phyloP scores from a whole-genome alignment of 805 yeast species.

The Cyberlindnera xylosilytica region DNA sequence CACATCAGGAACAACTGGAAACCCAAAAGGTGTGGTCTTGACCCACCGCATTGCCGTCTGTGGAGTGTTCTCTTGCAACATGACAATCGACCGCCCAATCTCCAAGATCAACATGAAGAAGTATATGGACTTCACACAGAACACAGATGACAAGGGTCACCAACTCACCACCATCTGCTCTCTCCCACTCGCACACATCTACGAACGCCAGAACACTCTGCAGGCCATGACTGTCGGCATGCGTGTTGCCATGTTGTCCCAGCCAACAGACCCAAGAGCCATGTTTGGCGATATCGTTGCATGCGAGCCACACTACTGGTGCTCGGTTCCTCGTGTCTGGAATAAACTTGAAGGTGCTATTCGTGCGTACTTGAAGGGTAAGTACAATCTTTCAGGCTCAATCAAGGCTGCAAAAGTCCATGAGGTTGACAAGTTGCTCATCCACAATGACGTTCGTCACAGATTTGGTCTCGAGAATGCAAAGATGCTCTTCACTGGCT shows the following conservation, averaged over 20 bases:
- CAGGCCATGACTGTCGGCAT: slow-evolving; percentile 44
- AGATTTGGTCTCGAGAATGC: slow-evolving; percentile 45
- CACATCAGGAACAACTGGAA: slow-evolving; percentile 75
- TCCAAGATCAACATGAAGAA: slow-evolving; percentile 15
- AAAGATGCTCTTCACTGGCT: slow-evolving; percentile 44
- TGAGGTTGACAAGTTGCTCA: slow-evolving; percentile 7
- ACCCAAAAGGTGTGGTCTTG: slow-evolving; percentile 66
- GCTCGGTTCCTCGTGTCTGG: slow-evolving; percentile 61
- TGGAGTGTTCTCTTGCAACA: slow-evolving; percentile 39
- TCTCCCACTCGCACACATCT: slow-evolving; percentile 58
- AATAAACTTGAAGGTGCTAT: slow-evolving; percentile 57
- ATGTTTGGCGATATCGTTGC: slow-evolving; percentile 54
- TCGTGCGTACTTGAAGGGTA: slow-evolving; percentile 30
- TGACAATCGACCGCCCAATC: slow-evolving; percentile 25
- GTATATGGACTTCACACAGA: slow-evolving; percentile 9
- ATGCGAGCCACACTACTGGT: slow-evolving; percentile 47
- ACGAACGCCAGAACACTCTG: slow-evolving; percentile 42
- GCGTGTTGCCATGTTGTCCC: slow-evolving; percentile 26
- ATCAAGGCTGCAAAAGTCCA: slow-evolving; percentile 3
- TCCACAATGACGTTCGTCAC: slow-evolving; percentile 36
- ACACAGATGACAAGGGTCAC: slow-evolving; percentile 21
- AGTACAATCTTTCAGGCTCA: slow-evolving; percentile 3
- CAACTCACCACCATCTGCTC: slow-evolving; percentile 37
- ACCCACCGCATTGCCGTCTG: slow-evolving; percentile 50
- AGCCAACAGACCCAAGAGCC: slow-evolving; percentile 46